Evolutionary conservation across 805 yeast genomes (phyloP), one percentile per base, ranked within the genome.

Genomic region (Wickerhamiella alocasiicola): DNA sequence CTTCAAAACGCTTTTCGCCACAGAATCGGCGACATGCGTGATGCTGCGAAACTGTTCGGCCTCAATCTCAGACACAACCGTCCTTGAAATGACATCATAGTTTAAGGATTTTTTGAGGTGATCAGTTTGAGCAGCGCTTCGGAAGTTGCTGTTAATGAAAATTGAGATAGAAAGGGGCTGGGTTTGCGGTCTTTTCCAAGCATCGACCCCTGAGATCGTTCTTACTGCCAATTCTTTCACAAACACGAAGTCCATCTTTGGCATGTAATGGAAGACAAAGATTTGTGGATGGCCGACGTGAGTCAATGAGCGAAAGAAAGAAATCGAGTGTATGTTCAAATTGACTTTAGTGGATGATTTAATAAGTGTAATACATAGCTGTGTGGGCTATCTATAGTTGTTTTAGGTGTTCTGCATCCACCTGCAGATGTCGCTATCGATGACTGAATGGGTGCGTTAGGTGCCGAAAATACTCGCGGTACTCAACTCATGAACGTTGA

Each of bases 51-150:
- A 63, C 18, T 60, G 61, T 45, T 66, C 57, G 5, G 55, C 39
- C 30, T 65, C 70, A 47, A 81, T 71, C 47, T 61, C 70, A 4
- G 66, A 64, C 29, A 71, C 57, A n/a, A 88, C 62, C 30, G 73
- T 72, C 38, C 83, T 66, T 3, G 88, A 74, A 4, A 88, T 69
- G 4, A 76, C 85, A 2, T 95, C 96, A 59, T 88, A 88, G 59
- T 88, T 88, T 47, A 88, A 70, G 4, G 95, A 80, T 52, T 80
- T 74, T 44, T 74, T 71, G 50, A 88, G 66, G 54, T 87, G 88
- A 60, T 88, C 97, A 0, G 77, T 72, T 9, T 62, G 60, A n/a
- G 88, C 75, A n/a, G 95, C 87, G 42, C 70, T 64, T 18, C 70
- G 65, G 52, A 87, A 79, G 51, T 76, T 74, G 0, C 94, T 81